Evolutionary conservation across 2,329 filamentous ascomycete genomes (phyloP).

Genomic region (Fusarium poae): DNA sequence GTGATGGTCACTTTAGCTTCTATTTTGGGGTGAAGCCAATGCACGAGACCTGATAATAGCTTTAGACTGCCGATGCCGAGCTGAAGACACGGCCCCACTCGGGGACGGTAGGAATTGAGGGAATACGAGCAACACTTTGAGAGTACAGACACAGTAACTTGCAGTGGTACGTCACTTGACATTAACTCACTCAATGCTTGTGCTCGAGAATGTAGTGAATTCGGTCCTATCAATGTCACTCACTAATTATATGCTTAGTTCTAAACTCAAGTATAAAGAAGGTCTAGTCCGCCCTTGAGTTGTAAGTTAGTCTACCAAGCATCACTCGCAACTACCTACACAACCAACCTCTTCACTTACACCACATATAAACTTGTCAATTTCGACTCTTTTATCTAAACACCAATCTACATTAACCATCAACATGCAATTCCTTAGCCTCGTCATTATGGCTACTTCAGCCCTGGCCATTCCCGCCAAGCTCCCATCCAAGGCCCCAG

Average conservation of each 20-base stretch:
- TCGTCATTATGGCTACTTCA: slow-evolving; percentile 48
- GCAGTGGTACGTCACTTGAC: slow-evolving; percentile 46
- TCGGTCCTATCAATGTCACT: slow-evolving; percentile 16
- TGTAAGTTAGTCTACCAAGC: slow-evolving; percentile 1
- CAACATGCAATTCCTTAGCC: slow-evolving; percentile 48
- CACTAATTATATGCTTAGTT: neutral
- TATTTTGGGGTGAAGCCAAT: slow-evolving; percentile 27
- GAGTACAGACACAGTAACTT: neutral
- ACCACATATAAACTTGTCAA: neutral
- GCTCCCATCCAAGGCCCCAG: slow-evolving; percentile 18
- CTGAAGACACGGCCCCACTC: slow-evolving; percentile 25
- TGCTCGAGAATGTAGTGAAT: slow-evolving; percentile 41
- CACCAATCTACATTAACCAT: slow-evolving; percentile 1
- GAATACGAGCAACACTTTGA: slow-evolving; percentile 40
- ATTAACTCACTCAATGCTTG: slow-evolving; percentile 12
- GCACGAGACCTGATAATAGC: slow-evolving; percentile 13
- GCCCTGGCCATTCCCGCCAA: slow-evolving; percentile 46
- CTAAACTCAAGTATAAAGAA: slow-evolving; percentile 35
- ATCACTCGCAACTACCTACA: slow-evolving; percentile 24
- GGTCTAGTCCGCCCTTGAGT: slow-evolving; percentile 14
- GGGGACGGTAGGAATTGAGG: slow-evolving; percentile 25
- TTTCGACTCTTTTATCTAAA: neutral
- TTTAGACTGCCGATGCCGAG: slow-evolving; percentile 20
- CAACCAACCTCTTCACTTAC: slow-evolving; percentile 27
- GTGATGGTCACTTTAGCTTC: slow-evolving; percentile 8